Evolutionary conservation across 306 rosid genomes (phyloP).

Genomic region (Mucuna pruriens): DNA sequence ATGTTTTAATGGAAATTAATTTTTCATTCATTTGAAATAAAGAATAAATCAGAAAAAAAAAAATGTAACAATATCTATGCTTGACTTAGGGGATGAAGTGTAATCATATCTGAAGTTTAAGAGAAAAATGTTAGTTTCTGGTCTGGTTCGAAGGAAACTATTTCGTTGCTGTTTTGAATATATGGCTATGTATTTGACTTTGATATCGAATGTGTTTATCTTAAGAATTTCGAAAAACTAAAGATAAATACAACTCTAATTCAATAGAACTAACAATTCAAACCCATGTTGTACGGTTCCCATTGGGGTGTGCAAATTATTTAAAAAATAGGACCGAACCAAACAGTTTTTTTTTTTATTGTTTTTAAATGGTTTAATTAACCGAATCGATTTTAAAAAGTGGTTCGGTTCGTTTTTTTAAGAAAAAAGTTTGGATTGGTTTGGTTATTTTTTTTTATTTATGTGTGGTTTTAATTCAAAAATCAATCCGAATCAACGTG

Average conservation of each 20-base stretch:
- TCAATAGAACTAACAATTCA: background rate
- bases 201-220: background rate
- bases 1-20: background rate
- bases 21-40: constrained; percentile 15
- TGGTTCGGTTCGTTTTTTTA: too few relatives aligned
- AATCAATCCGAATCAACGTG: too few relatives aligned
- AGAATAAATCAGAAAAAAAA: background rate
- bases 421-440: too few relatives aligned
- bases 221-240: background rate
- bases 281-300: background rate
- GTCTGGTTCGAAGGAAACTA: background rate
- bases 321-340: too few relatives aligned
- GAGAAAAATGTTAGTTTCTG: background rate
- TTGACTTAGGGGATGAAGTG: background rate
- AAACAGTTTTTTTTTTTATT: too few relatives aligned
- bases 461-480: too few relatives aligned
- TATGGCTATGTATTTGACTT: background rate
- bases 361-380: too few relatives aligned
- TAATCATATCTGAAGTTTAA: background rate
- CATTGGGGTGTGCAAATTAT: too few relatives aligned
- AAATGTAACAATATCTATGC: background rate
- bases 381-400: too few relatives aligned
- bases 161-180: background rate
- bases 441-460: too few relatives aligned
- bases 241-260: background rate